phyloP scores from a whole-genome alignment of 2,329 filamentous ascomycete species.

The Hymenoscyphus fraxineus region DNA sequence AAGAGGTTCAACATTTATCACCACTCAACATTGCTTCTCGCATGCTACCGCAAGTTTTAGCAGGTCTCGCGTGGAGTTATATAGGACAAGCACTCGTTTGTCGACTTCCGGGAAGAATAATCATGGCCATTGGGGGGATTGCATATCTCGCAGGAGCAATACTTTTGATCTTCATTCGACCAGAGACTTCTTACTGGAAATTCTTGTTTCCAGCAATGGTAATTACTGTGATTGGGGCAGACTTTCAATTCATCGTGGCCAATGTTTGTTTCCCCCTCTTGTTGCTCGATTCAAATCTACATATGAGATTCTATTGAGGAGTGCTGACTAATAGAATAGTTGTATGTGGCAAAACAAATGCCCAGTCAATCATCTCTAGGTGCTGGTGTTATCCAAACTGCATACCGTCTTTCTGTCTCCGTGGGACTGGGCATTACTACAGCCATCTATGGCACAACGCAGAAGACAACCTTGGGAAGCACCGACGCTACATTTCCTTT shows the following conservation, averaged over 20 bases:
- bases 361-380: conserved; percentile 59
- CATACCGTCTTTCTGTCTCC: conserved; percentile 46
- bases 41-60: conserved; percentile 62
- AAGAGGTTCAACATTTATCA: conserved; percentile 49
- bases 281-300: neutral
- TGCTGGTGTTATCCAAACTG: conserved; percentile 65
- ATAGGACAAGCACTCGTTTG: conserved; percentile 60
- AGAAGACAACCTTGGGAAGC: conserved; percentile 30
- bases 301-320: neutral
- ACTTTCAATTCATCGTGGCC: conserved; percentile 67
- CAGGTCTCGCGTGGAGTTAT: conserved; percentile 60
- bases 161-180: conserved; percentile 54
- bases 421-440: conserved; percentile 60
- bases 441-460: conserved; percentile 45
- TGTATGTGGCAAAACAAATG: conserved; percentile 66
- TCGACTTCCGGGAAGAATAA: conserved; percentile 58
- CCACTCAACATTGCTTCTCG: conserved; percentile 55
- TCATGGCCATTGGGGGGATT: conserved; percentile 48
- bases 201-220: conserved; percentile 60
- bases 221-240: conserved; percentile 61
- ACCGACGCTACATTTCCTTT: conserved; percentile 47
- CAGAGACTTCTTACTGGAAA: conserved; percentile 59
- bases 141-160: conserved; percentile 42
- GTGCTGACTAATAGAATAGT: conserved; percentile 38
- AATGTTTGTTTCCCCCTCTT: conserved; percentile 47